phyloP scores from a whole-genome alignment of 345 rosid genomes.

The Arabidopsis arenosa region DNA sequence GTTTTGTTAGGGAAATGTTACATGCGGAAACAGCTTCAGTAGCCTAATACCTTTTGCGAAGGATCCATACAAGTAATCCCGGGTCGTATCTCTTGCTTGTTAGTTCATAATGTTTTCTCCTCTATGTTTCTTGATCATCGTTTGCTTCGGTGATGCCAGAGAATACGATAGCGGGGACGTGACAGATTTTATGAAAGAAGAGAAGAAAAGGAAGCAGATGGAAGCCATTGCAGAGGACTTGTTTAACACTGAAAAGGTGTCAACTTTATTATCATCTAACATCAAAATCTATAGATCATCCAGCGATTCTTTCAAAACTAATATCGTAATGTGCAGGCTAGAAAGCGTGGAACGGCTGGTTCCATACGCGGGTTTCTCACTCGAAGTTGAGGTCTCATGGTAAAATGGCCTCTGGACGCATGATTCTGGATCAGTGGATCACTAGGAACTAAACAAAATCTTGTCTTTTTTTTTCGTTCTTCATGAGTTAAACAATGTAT shows the following conservation, averaged over 20 bases:
- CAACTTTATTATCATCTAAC: constrained; percentile 25
- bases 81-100: constrained; percentile 14
- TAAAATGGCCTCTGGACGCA: constrained; percentile 10
- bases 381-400: constrained; percentile 47
- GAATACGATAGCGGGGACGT: constrained; percentile 59
- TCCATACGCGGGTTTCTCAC: constrained; percentile 57
- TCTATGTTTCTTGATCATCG: constrained; percentile 10
- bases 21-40: constrained; percentile 88
- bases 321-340: constrained; percentile 57
- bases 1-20: constrained; percentile 55
- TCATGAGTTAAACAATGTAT: constrained; percentile 9
- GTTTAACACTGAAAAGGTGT: constrained; percentile 74
- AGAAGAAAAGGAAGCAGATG: constrained; percentile 79
- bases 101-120: constrained; percentile 19
- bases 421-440: constrained; percentile 13
- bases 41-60: constrained; percentile 85
- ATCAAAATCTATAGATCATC: constrained; percentile 10
- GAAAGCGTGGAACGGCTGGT: constrained; percentile 64
- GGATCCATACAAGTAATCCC: constrained; percentile 75
- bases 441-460: constrained; percentile 17
- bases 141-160: constrained; percentile 49
- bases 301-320: constrained; percentile 14
- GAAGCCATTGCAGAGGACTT: constrained; percentile 93
- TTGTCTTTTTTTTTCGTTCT: not conserved
- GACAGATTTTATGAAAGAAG: constrained; percentile 69